Evolutionary conservation across 169 alveolate genomes (phyloP).

Genomic region (Babesia bovis): DNA sequence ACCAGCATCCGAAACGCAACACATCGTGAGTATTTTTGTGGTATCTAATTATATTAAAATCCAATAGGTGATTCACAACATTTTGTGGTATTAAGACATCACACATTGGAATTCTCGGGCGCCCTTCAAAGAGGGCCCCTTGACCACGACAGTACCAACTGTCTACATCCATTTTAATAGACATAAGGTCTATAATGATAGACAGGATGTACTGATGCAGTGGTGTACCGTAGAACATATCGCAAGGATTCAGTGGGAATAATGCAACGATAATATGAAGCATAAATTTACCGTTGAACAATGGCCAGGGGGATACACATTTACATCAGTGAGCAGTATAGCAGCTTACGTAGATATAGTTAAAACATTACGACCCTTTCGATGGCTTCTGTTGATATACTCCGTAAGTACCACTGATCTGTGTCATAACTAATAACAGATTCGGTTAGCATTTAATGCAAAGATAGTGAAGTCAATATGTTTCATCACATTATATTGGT

Average conservation of each 20-base stretch:
- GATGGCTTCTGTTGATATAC: conserved; percentile 16
- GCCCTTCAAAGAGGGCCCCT: too few relatives aligned
- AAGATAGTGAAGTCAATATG: not conserved
- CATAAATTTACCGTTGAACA: conserved; percentile 12
- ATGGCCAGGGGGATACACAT: conserved; percentile 43
- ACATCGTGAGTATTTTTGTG: too few relatives aligned
- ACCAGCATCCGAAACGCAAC: not conserved
- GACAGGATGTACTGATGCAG: too few relatives aligned
- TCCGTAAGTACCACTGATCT: not conserved
- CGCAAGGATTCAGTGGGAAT: not conserved
- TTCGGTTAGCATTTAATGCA: not conserved
- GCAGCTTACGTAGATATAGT: not conserved
- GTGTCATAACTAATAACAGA: not conserved
- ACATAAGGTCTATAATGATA: too few relatives aligned
- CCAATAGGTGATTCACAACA: too few relatives aligned
- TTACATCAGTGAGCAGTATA: conserved; percentile 10
- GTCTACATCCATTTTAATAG: too few relatives aligned
- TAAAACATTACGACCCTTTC: not conserved
- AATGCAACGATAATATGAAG: conserved; percentile 3
- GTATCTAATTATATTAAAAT: too few relatives aligned
- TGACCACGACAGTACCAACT: too few relatives aligned
- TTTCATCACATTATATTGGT: not conserved
- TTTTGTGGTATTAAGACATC: too few relatives aligned
- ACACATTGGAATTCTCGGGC: too few relatives aligned
- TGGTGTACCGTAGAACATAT: not conserved